These are phyloP conservation scores for Ogataea nonfermentans DNA, from an alignment of 805 yeast species.

Conservation along the genomic window DNA sequence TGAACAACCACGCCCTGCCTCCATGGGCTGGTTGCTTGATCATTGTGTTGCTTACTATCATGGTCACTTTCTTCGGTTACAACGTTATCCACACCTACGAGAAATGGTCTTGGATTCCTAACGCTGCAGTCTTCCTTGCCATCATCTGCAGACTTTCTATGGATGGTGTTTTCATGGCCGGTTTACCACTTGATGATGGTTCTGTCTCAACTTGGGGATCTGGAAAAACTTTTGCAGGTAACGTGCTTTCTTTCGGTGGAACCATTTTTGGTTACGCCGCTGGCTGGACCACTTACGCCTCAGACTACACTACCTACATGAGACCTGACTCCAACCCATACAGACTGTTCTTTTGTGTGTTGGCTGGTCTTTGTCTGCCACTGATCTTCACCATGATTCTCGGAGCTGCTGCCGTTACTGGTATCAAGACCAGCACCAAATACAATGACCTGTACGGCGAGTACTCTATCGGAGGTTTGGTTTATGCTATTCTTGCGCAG, in stretches of 20 bases:
- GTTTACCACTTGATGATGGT: constrained; percentile 34
- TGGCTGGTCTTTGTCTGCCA: constrained; percentile 65
- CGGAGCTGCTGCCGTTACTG: constrained; percentile 86
- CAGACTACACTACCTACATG: constrained; percentile 90
- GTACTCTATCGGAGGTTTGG: constrained; percentile 76
- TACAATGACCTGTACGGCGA: constrained; percentile 52
- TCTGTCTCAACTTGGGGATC: constrained; percentile 35
- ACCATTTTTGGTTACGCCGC: constrained; percentile 84
- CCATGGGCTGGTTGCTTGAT: constrained; percentile 90
- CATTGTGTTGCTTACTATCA: constrained; percentile 61
- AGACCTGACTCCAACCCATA: constrained; percentile 57
- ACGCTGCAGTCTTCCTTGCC: constrained; percentile 66
- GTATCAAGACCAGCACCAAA: constrained; percentile 44
- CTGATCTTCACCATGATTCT: constrained; percentile 68
- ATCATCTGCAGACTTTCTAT: constrained; percentile 74
- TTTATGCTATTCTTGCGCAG: constrained; percentile 72
- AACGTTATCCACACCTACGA: constrained; percentile 77
- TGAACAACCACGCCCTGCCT: constrained; percentile 66
- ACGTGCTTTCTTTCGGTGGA: constrained; percentile 78
- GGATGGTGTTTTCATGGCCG: constrained; percentile 61
- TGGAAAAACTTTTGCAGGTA: constrained; percentile 72
- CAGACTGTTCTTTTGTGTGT: constrained; percentile 63
- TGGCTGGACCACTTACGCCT: constrained; percentile 92
- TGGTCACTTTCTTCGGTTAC: constrained; percentile 83
- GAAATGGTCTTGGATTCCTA: constrained; percentile 88